A percentile compares a stretch with the other conserved stretches of the same genome.
phyloP scores from a whole-genome alignment of 306 rosid species.

The Ammopiptanthus mongolicus region DNA sequence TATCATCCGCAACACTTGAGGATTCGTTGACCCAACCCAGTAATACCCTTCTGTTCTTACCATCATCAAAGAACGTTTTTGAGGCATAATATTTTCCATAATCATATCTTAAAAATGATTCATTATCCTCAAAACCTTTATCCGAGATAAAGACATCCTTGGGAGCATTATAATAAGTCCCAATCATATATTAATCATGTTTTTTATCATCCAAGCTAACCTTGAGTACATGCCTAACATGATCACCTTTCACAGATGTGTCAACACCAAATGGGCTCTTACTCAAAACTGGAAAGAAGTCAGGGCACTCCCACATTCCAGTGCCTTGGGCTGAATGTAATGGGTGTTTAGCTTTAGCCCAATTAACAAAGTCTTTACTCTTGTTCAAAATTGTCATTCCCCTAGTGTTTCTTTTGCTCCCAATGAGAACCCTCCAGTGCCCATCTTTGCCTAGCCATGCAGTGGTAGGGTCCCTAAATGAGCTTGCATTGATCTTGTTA shows the following conservation, averaged over 20 bases:
- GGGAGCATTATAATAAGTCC: constrained; percentile 45
- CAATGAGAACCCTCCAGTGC: constrained; percentile 52
- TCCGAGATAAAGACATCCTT: constrained; percentile 55
- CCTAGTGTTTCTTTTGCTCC: constrained; percentile 33
- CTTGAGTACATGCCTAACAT: constrained; percentile 70
- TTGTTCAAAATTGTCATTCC: constrained; percentile 63
- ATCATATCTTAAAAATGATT: constrained; percentile 55
- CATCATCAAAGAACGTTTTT: constrained; percentile 65
- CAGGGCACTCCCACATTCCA: constrained; percentile 98
- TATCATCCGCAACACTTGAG: constrained; percentile 48
- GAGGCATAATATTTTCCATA: constrained; percentile 93
- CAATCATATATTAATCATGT: constrained; percentile 64
- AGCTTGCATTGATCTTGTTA: constrained; percentile 52
- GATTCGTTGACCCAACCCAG: constrained; percentile 89
- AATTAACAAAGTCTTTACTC: constrained; percentile 52
- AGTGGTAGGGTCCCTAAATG: constrained; percentile 82
- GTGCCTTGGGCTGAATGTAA: constrained; percentile 41
- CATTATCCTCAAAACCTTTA: constrained; percentile 29
- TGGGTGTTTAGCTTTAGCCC: constrained; percentile 57
- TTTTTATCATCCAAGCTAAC: constrained; percentile 56
- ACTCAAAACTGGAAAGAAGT: constrained; percentile 57
- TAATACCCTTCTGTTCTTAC: constrained; percentile 54
- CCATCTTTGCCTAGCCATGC: constrained; percentile 73
- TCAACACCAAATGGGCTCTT: constrained; percentile 37
- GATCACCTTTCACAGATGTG: constrained; percentile 19